Evolutionary conservation across 306 rosid species (phyloP).

Genomic region (Ormosia semicastrata): DNA sequence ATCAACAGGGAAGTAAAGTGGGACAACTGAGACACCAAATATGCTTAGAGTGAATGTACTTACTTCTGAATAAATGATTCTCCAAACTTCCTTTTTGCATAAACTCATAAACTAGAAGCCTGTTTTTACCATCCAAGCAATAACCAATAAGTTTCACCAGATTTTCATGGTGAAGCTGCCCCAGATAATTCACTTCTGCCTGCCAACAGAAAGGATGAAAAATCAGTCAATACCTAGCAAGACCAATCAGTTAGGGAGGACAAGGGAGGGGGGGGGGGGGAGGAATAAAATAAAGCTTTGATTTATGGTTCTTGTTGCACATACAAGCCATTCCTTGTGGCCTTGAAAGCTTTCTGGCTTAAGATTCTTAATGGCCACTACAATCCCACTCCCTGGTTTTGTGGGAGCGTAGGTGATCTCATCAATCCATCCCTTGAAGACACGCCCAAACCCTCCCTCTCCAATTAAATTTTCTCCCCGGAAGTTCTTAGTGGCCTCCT

Average conservation of each 20-base stretch:
- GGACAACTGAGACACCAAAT: constrained; percentile 2
- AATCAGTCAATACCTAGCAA: constrained; percentile 18
- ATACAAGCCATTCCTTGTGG: constrained; percentile 97
- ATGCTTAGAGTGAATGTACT: constrained; percentile 36
- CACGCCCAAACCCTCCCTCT: constrained; percentile 93
- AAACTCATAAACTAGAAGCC: constrained; percentile 91
- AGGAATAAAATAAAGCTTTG: background rate
- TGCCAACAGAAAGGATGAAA: constrained; percentile 39
- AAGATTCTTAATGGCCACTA: constrained; percentile 87
- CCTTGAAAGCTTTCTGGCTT: constrained; percentile 93
- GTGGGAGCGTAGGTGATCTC: constrained; percentile 65
- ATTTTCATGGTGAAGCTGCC: constrained; percentile 83
- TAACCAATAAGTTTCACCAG: constrained; percentile 88
- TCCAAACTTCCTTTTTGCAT: constrained; percentile 93
- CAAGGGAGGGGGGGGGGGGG: no score
- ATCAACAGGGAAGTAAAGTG: background rate
- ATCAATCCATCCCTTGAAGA: constrained; percentile 93
- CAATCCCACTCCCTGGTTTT: constrained; percentile 80
- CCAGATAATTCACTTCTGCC: constrained; percentile 90
- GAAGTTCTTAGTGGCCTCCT: constrained; percentile 82
- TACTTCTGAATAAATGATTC: constrained; percentile 85
- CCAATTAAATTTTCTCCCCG: constrained; percentile 70
- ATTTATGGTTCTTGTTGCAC: constrained; percentile 37
- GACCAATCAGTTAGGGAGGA: background rate
- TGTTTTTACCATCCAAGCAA: constrained; percentile 67